phyloP scores from a whole-genome alignment of 306 rosid species.

The Acacia crassicarpa region DNA sequence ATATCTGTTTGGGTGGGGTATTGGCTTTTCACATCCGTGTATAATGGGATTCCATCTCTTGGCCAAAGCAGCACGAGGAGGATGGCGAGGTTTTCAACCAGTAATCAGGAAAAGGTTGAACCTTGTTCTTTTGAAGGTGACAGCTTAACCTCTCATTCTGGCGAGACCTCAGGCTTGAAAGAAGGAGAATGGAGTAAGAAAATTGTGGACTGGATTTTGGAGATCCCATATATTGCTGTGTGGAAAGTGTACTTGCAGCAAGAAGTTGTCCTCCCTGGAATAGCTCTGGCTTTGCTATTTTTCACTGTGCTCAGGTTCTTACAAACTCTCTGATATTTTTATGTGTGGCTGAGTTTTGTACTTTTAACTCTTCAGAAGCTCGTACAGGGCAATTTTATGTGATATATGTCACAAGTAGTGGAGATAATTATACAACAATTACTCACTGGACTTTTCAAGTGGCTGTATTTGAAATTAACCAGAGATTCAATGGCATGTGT shows the following conservation, averaged over 20 bases:
- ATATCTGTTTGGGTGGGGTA: conserved; percentile 78
- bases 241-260: conserved; percentile 80
- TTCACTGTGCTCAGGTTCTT: conserved; percentile 86
- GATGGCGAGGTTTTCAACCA: conserved; percentile 38
- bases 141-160: conserved; percentile 32
- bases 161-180: not conserved
- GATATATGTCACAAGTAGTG: not conserved
- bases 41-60: conserved; percentile 74
- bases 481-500: not conserved
- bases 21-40: conserved; percentile 81
- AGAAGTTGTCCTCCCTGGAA: conserved; percentile 79
- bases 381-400: not conserved
- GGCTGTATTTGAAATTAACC: not conserved
- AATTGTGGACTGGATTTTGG: conserved; percentile 32
- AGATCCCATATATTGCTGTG: conserved; percentile 56
- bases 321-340: not conserved
- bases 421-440: not conserved
- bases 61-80: conserved; percentile 56
- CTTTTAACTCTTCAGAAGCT: not conserved
- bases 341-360: not conserved
- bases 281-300: conserved; percentile 74
- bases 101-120: conserved; percentile 35
- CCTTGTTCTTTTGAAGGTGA: conserved; percentile 36
- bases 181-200: conserved; percentile 35
- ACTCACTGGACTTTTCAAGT: not conserved